Conservation (phyloP, 129 eudicot species). For the Arctium minus region DNA sequence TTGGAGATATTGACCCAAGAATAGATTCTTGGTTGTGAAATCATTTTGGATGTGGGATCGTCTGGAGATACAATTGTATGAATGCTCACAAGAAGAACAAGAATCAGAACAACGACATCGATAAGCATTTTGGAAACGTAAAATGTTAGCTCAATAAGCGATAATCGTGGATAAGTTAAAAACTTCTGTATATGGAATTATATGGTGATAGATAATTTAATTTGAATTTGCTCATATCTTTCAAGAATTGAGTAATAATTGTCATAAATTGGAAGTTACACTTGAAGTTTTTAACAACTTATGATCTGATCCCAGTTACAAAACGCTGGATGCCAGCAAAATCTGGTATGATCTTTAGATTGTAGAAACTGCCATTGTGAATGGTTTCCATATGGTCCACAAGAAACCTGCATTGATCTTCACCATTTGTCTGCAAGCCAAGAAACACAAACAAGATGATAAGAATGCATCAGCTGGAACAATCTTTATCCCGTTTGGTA, state of each 20-base stretch:
- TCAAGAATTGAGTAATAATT: background rate
- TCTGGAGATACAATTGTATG: background rate
- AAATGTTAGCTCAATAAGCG: background rate
- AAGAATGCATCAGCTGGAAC: background rate
- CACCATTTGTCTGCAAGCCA: conserved; percentile 80
- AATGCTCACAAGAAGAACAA: background rate
- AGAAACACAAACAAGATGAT: conserved; percentile 2
- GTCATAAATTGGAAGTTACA: background rate
- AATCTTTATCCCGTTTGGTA: background rate
- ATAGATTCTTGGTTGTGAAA: background rate
- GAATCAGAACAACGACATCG: background rate
- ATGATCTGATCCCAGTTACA: conserved; percentile 62
- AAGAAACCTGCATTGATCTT: conserved; percentile 71
- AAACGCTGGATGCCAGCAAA: conserved; percentile 77
- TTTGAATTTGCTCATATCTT: background rate
- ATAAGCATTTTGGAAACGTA: background rate
- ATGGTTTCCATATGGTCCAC: conserved; percentile 51
- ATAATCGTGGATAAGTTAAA: background rate
- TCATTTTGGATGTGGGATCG: background rate
- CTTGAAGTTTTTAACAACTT: background rate
- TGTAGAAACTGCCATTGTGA: conserved; percentile 35
- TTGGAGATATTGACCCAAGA: background rate
- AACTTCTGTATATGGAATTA: background rate
- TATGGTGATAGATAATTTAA: background rate
- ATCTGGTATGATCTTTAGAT: conserved; percentile 53